These are phyloP conservation scores for Tolypocladium capitatum DNA, from an alignment of 2,329 filamentous ascomycete species.

Conservation along the genomic window DNA sequence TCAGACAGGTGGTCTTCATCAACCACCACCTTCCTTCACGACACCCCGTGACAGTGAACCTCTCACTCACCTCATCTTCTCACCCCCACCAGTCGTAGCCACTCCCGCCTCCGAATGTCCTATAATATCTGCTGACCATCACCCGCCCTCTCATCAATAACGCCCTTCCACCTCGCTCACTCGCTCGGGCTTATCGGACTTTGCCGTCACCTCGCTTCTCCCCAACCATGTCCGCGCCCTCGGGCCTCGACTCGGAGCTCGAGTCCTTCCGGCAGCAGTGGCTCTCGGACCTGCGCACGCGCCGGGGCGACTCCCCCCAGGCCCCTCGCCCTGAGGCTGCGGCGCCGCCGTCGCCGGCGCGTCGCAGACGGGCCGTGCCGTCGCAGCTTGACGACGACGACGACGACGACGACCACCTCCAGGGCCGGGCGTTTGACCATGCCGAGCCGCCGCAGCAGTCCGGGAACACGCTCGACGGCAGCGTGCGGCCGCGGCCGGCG, in stretches of 20 bases:
- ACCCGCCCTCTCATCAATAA: no score
- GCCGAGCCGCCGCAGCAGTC: slow-evolving; percentile 1
- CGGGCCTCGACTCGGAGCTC: slow-evolving; percentile 50
- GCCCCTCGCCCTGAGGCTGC: neutral
- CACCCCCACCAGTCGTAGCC: neutral
- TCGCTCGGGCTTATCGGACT: slow-evolving; percentile 1
- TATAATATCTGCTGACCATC: neutral
- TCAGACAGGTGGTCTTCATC: neutral
- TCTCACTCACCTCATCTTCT: neutral
- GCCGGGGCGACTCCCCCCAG: slow-evolving; percentile 1
- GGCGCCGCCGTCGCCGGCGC: neutral
- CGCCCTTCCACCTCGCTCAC: no score
- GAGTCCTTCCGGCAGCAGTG: slow-evolving; percentile 77
- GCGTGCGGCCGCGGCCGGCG: slow-evolving; percentile 3
- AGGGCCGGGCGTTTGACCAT: slow-evolving; percentile 7
- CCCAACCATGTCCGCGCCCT: slow-evolving; percentile 7
- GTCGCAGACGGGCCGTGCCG: neutral
- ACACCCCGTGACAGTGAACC: neutral
- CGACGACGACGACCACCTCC: slow-evolving; percentile 4
- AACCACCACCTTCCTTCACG: neutral
- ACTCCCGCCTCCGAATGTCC: neutral
- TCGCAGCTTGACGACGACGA: neutral
- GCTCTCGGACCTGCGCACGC: slow-evolving; percentile 62
- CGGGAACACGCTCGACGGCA: no score
- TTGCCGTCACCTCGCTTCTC: neutral